A percentile compares a stretch with the other conserved stretches of the same genome.
phyloP scores from a whole-genome alignment of 805 yeast species.

The Hermanozyma aechmeae region DNA sequence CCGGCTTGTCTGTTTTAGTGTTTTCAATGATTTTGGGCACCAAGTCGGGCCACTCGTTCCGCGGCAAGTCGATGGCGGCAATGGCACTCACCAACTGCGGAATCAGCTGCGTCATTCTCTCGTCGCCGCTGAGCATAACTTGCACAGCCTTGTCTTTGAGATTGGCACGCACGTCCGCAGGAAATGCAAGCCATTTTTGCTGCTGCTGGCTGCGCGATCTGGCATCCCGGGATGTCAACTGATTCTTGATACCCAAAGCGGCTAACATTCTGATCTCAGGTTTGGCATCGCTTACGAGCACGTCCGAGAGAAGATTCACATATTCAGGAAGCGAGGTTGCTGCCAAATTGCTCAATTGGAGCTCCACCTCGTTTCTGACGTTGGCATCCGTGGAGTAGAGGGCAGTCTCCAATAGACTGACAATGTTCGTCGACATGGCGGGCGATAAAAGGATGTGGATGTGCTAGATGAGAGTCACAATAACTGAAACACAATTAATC shows the following conservation, averaged over 20 bases:
- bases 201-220: conserved; percentile 49
- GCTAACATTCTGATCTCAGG: conserved; percentile 89
- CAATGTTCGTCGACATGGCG: conserved; percentile 44
- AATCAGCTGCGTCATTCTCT: conserved; percentile 75
- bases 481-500: too few species aligned
- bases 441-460: background rate
- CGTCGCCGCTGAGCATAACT: conserved; percentile 57
- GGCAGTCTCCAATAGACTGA: conserved; percentile 66
- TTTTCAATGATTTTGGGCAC: conserved; percentile 78
- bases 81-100: conserved; percentile 95
- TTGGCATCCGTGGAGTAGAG: conserved; percentile 58
- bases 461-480: too few species aligned
- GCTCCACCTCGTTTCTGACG: conserved; percentile 70
- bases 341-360: conserved; percentile 62
- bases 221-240: conserved; percentile 72
- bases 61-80: conserved; percentile 91
- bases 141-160: conserved; percentile 54
- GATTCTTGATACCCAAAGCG: conserved; percentile 79
- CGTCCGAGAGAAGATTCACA: conserved; percentile 58
- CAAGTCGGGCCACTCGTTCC: conserved; percentile 80
- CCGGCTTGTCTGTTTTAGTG: conserved; percentile 72
- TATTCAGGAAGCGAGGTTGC: conserved; percentile 70
- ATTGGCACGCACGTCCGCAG: conserved; percentile 41
- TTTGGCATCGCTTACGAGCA: conserved; percentile 58
- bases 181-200: conserved; percentile 67